Conservation (phyloP, 1,284 basidiomycete genomes). For the Ustilago esculenta region DNA sequence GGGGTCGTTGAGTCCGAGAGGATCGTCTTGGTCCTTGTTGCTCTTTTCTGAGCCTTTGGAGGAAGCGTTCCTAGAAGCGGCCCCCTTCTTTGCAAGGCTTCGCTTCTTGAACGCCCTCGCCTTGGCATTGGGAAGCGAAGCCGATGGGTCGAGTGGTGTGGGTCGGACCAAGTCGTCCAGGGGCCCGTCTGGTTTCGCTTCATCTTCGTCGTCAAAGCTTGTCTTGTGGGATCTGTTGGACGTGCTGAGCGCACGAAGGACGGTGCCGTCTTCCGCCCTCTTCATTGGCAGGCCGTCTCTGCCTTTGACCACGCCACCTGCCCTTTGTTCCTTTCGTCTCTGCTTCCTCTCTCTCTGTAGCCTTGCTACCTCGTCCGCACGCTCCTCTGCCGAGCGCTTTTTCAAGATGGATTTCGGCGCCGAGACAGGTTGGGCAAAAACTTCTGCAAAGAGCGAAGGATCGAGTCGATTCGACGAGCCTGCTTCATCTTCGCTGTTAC, state of each 20-base stretch:
- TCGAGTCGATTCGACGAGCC: conserved; percentile 41
- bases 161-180: conserved; percentile 38
- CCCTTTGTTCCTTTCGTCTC: conserved; percentile 27
- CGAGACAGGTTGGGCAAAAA: conserved; percentile 41
- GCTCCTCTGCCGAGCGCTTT: conserved; percentile 34
- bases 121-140: conserved; percentile 48
- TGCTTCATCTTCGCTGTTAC: conserved; percentile 14
- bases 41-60: conserved; percentile 5
- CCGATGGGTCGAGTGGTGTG: conserved; percentile 32
- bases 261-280: conserved; percentile 45
- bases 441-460: conserved; percentile 56
- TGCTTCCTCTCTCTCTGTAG: conserved; percentile 15
- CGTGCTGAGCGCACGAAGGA: conserved; percentile 40
- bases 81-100: conserved; percentile 11
- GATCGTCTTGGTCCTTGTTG: conserved; percentile 53
- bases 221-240: conserved; percentile 22
- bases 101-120: conserved; percentile 54
- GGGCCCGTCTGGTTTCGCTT: conserved; percentile 16
- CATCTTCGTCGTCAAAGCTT: conserved; percentile 41
- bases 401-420: conserved; percentile 46
- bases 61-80: conserved; percentile 3
- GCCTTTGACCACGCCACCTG: conserved; percentile 46
- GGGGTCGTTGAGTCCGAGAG: conserved; percentile 60
- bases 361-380: conserved; percentile 27
- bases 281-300: conserved; percentile 55